A percentile compares a stretch with the other conserved stretches of the same genome.
Evolutionary conservation across 768 basidiomycete genomes (phyloP).

Genomic region (Amyloporia xantha): DNA sequence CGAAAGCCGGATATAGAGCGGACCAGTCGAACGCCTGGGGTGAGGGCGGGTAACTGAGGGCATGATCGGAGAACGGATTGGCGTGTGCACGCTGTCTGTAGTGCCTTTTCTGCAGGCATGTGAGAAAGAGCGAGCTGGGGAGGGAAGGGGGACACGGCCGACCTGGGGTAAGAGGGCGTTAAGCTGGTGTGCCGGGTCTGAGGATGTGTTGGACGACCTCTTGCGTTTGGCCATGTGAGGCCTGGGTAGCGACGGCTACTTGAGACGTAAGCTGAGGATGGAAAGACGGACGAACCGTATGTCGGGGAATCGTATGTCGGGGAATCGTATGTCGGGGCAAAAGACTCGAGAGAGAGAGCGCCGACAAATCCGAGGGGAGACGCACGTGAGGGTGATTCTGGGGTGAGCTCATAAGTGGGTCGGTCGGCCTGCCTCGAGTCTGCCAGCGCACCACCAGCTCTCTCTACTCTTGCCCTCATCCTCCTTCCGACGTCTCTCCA

Average conservation of each 20-base stretch:
- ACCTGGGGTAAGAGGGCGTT: slow-evolving; percentile 28
- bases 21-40: slow-evolving; percentile 79
- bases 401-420: slow-evolving; percentile 12
- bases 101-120: slow-evolving; percentile 58
- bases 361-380: slow-evolving; percentile 4
- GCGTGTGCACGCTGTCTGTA: slow-evolving; percentile 82
- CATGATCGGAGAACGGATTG: slow-evolving; percentile 84
- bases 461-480: slow-evolving; percentile 4
- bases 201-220: slow-evolving; percentile 10
- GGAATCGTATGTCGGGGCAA: no score
- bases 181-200: slow-evolving; percentile 5
- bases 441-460: slow-evolving; percentile 7
- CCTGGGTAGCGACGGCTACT: not conserved
- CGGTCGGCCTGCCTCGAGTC: not conserved
- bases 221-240: slow-evolving; percentile 26
- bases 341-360: not conserved
- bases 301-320: no score
- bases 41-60: slow-evolving; percentile 77
- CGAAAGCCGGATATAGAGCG: slow-evolving; percentile 72
- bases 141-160: slow-evolving; percentile 8
- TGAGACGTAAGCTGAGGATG: no score
- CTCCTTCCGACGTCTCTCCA: slow-evolving; percentile 12
- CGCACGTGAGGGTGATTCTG: not conserved
- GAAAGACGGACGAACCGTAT: no score
- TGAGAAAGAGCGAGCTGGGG: slow-evolving; percentile 3